Evolutionary conservation across 495 filamentous ascomycete genomes (phyloP), one percentile per base, ranked within the genome.

Genomic region (Recurvomyces mirabilis): DNA sequence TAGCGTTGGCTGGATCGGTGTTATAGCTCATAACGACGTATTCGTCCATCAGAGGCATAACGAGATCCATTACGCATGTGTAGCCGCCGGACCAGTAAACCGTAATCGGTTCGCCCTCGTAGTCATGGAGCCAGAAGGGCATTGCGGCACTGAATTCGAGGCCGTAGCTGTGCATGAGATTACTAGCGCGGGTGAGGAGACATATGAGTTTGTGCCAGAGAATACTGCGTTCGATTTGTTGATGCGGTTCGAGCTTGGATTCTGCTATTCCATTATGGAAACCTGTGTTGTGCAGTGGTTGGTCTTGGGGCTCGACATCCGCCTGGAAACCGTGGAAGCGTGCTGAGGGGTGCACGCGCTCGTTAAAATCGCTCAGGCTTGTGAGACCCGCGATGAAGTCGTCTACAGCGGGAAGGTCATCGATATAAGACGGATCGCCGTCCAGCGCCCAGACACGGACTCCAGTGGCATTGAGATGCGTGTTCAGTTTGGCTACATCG

Each of bases 1-100:
- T 34, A 4, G 34, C 34, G 1, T 26, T 12, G 7, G 20, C 32
- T 7, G 43, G 43, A 38, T 46, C 32, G 2, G 34, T 38, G 12
- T 38, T 19, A 21, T 37, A 46, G 43, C 43, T 38, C 43, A 38
- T 37, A 14, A 46, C 19, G 6, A 46, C 34, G 34, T 38, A 46
- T 4, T 46, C 32, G 18, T 44, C 41, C 12, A 44, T 20, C 20
- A 44, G 9, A 14, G 9, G 11, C 41, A 44, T 44, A 14, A 44
- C 36, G 17, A 34, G 19, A 12, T 44, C 26, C 41, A 44, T 44
- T 5, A 44, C 22, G 31, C 41, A 11, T 12, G 15, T 14, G 6
- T 34, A 17, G 17, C 18, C 3, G 25, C 14, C 15, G 5, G 9
- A 21, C 17, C n/a, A 2, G 41, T 17, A 15, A 37, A 37, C 2